Evolutionary conservation across 2,329 filamentous ascomycete species (phyloP), one percentile per base, ranked within the genome.

Genomic region (Calcarisporium arbuscula): DNA sequence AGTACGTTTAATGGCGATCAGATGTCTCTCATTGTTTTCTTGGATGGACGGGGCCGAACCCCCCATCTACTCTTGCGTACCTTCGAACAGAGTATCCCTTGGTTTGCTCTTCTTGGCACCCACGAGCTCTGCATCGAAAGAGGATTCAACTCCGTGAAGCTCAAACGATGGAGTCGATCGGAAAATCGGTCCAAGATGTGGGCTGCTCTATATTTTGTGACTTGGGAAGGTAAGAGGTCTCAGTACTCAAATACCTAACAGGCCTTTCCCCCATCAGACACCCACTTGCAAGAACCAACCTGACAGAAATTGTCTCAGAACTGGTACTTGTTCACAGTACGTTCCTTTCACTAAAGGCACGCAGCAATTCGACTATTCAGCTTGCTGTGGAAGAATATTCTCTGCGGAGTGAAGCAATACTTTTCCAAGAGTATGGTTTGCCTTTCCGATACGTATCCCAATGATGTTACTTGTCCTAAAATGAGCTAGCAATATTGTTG

Each of bases 141-240:
- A 21, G 65, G 67, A 17, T 64, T 62, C 5, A 64, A 62, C 17
- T 65, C 63, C 1, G 54, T 80, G 8, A 57, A 66, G 20, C 59
- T 80, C 28, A 66, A 65, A 29, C 61, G 69, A 33, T 78, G 73
- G 71, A 74, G 67, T 45, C 42, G 47, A 1, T 51, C 51, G 1
- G 62, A 64, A 27, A 50, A 56, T 8, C 54, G 61, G 25, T 52
- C 62, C 36, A 77, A 69, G 44, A 47, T 62, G 2, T 80, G 76
- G 76, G 70, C 70, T 1, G 62, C 57, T 5, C 52, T 80, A 6
- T 70, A 62, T 38, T 80, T 80, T 40, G 53, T 69, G 36, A 77
- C 72, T 2, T 80, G 72, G 72, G 76, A 80, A 62, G 72, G 74
- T 75, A 46, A 37, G 62, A n/a, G n/a, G n/a, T n/a, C n/a, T n/a